Base-by-base conservation (phyloP, 2,329 filamentous ascomycete species). In the Colletotrichum sp. region DNA sequence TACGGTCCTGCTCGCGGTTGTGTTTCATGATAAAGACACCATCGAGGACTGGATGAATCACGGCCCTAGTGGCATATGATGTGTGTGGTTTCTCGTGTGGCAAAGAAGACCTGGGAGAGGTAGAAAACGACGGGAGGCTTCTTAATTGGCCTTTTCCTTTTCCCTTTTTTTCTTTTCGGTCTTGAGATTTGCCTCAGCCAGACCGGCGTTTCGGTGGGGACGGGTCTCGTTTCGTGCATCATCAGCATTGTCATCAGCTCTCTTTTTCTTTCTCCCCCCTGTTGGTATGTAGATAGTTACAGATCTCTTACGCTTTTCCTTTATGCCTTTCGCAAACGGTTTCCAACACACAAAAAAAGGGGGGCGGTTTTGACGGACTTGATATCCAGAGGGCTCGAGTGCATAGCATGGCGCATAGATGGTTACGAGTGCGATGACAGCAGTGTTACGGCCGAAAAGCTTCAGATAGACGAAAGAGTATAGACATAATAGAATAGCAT, bases 41-140 rank as follows among this genome's bases (percentile, higher is more conserved):
- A 36, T 76, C n/a, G 76, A 76, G 66, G 74, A 76, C 59, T 76
- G 74, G 76, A 57, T 75, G 8, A 64, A 68, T 36, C 71, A 75
- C 31, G 74, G 72, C 15, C 61, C 66, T 3, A 59, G 61, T 12
- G 31, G 51, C 31, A 73, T 73, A n/a, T 74, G 38, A 73, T 13
- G 24, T 29, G 18, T 21, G 43, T 11, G 24, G 15, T 13, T n/a
- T n/a, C 27, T 58, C 8, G 29, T 18, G 8, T 51, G 43, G 43
- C n/a, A 62, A 24, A 33, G 11, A 18, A 36, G 24, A n/a, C 31
- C 29, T 57, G 15, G 15, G 6, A 57, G 24, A 24, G 24, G 24
- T 29, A 29, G 51, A 18, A 57, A 24, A 24, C 12, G 6, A 36
- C 31, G 12, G 29, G 29, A 8, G 29, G 29, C 29, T 31, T 31